A percentile compares a stretch with the other conserved stretches of the same genome.
These are phyloP conservation scores for Paraphoma chrysanthemicola DNA, from an alignment of 2,329 filamentous ascomycete species.

Conservation along the genomic window DNA sequence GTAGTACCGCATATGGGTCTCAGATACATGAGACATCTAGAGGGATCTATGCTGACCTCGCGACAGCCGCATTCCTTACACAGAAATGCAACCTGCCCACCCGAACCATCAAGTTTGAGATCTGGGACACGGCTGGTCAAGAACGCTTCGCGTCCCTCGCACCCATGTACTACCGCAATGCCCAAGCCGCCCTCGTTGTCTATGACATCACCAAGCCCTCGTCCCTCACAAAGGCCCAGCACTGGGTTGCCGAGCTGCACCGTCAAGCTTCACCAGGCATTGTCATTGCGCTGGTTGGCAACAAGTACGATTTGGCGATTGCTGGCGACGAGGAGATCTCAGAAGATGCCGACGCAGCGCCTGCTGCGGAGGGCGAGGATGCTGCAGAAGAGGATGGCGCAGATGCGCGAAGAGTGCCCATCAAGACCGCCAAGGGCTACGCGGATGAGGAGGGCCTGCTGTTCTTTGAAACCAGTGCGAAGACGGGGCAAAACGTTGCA, in stretches of 20 bases:
- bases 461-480: conserved; percentile 98
- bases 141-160: conserved; percentile 96
- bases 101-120: conserved; percentile 73
- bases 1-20: conserved; percentile 31
- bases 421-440: conserved; percentile 89
- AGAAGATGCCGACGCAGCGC: conserved; percentile 59
- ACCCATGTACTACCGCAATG: conserved; percentile 99
- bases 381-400: conserved; percentile 67
- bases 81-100: conserved; percentile 97
- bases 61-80: conserved; percentile 89
- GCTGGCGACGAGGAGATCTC: conserved; percentile 41
- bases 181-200: conserved; percentile 94
- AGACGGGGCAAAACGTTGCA: conserved; percentile 91
- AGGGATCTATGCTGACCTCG: conserved; percentile 8
- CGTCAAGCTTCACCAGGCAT: conserved; percentile 95
- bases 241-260: conserved; percentile 98
- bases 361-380: conserved; percentile 57
- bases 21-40: not conserved
- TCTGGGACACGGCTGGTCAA: conserved; percentile 98
- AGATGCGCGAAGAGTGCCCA: conserved; percentile 86
- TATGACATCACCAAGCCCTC: conserved; percentile 98
- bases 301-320: conserved; percentile 80
- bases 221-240: conserved; percentile 94
- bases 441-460: conserved; percentile 92
- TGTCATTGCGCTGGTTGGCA: conserved; percentile 95